These are phyloP conservation scores for Kodamaea jinghongensis DNA, from an alignment of 805 yeast genomes.

Conservation along the genomic window DNA sequence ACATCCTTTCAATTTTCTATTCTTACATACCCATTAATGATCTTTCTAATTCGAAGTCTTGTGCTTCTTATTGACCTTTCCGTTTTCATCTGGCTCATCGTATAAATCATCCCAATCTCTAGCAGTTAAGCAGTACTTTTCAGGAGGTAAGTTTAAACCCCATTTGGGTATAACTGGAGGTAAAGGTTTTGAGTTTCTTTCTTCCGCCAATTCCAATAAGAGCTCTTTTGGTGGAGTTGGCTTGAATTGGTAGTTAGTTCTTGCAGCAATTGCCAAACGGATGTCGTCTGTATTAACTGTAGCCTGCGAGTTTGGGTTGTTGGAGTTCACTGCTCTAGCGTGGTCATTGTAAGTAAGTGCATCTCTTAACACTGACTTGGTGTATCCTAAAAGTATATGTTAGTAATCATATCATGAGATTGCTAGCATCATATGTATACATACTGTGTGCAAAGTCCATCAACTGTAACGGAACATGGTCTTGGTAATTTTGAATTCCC, in stretches of 20 bases:
- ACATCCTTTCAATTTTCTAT: no score
- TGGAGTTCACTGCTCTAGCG: constrained; percentile 41
- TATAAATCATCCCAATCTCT: constrained; percentile 59
- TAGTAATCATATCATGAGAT: not conserved
- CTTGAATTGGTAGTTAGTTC: constrained; percentile 94
- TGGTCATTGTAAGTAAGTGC: constrained; percentile 89
- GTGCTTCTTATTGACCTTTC: constrained; percentile 1
- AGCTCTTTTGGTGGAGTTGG: constrained; percentile 93
- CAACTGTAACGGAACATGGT: constrained; percentile 90
- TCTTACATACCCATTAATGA: not conserved
- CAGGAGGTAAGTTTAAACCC: constrained; percentile 96
- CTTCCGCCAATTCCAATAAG: constrained; percentile 85
- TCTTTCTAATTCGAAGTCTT: not conserved
- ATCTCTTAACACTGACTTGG: constrained; percentile 82
- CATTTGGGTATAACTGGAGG: constrained; percentile 90
- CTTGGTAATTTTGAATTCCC: constrained; percentile 88
- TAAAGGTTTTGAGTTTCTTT: constrained; percentile 81
- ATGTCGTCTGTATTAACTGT: constrained; percentile 84
- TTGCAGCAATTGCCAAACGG: constrained; percentile 86
- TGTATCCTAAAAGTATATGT: constrained; percentile 49
- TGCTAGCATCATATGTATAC: constrained; percentile 17
- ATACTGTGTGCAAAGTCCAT: constrained; percentile 91
- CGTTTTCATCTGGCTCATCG: constrained; percentile 18
- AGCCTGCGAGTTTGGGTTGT: constrained; percentile 39
- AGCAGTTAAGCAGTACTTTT: constrained; percentile 90